Conservation (phyloP, 176 grass and related monocot genomes). For the Leersia perrieri region DNA sequence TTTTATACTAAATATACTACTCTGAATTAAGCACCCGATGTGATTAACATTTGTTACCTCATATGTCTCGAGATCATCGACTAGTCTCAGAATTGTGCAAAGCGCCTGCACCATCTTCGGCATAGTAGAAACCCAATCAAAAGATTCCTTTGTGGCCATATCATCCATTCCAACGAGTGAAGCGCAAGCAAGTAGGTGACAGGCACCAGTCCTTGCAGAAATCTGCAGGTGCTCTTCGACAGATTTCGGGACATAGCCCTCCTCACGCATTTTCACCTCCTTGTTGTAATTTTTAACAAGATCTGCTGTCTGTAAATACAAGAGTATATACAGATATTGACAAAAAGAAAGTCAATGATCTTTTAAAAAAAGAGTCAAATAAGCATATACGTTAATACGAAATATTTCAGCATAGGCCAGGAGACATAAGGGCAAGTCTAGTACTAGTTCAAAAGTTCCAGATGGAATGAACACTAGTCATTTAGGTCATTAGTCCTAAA, state of each 20-base stretch:
- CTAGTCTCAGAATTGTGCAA: background rate
- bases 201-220: background rate
- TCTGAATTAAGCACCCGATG: too few species aligned
- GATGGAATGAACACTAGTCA: too few species aligned
- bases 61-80: constrained; percentile 4
- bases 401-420: background rate
- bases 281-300: background rate
- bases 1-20: too few species aligned
- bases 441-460: too few species aligned
- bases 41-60: background rate
- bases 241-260: background rate
- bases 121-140: background rate
- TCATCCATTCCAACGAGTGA: background rate
- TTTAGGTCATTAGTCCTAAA: background rate
- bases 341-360: too few species aligned
- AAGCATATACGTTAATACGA: background rate
- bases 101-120: background rate
- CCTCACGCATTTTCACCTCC: constrained; percentile 11
- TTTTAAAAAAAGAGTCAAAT: background rate
- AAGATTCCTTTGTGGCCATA: background rate
- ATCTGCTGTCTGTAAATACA: background rate
- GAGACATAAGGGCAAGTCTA: background rate
- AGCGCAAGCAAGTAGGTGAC: background rate
- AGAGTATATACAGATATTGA: background rate
- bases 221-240: background rate